Base-by-base conservation (phyloP, 129 eudicot species). In the Centrapalus pauciflorus region DNA sequence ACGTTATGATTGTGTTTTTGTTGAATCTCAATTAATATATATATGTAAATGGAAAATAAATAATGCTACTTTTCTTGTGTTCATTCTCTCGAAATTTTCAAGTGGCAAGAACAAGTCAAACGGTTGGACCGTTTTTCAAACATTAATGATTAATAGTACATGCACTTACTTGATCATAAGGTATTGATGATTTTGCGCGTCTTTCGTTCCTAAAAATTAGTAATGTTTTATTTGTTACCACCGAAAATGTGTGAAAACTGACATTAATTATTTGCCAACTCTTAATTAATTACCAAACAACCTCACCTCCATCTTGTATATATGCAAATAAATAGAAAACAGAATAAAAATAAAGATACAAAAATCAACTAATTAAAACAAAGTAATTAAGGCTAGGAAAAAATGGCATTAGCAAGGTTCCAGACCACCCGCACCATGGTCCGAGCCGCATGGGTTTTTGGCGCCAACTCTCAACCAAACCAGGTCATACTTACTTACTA, bases 351-450 rank as follows among this genome's bases (percentile, higher is more conserved):
- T 30, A 8, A 2, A 11, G 12, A 21, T 10, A 16, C n/a, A 28
- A 4, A 25, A 57, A 25, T 25, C 56, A 27, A 16, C 38, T 26
- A 14, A 24, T 26, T 27, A 16, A 21, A 37, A 56, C 34, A 27
- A 2, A n/a, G n/a, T n/a, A n/a, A 9, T 28, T 24, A 10, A 27
- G 4, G 4, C 21, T n/a, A n/a, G n/a, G n/a, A n/a, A 11, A 71
- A 75, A 25, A 83, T 84, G 84, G 82, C 86, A 34, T 57, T 76
- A 30, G 3, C 69, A 49, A 77, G 27, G 69, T 57, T 77, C 74
- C 85, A 77, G 28, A 52, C 73, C 41, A 17, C 66, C 51, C 9
- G 65, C 48, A 55, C 76, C 68, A 57, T 61, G 49, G 50, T 61
- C 0, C 67, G 73, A n/a, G 19, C 46, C 51, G 50, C 77, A 23